Percentiles rank a stretch among this genome's conserved stretches.
These are phyloP conservation scores for Purshia tridentata DNA, from an alignment of 306 rosid species.

Conservation along the genomic window DNA sequence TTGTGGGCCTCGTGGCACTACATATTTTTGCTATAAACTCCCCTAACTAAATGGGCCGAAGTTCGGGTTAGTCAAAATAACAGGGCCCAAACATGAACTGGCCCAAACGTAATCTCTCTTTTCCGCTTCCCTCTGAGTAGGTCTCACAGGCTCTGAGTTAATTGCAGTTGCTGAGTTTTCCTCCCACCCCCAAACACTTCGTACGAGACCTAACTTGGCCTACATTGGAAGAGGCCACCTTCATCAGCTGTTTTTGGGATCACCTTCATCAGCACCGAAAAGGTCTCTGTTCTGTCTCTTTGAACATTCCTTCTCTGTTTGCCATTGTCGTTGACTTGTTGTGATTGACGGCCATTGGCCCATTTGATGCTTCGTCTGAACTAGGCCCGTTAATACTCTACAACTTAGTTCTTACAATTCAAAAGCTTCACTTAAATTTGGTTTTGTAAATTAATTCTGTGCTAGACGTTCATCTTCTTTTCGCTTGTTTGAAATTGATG, in stretches of 20 bases:
- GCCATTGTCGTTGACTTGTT: background rate
- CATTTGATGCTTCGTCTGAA: background rate
- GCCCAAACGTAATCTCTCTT: background rate
- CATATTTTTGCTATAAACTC: too few species aligned
- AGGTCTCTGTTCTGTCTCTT: background rate
- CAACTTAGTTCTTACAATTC: background rate
- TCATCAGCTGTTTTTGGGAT: background rate
- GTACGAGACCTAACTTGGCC: background rate
- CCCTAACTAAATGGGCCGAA: background rate
- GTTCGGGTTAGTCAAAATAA: background rate
- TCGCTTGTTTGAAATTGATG: background rate
- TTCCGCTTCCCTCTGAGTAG: background rate
- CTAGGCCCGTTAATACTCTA: background rate
- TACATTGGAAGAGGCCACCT: background rate
- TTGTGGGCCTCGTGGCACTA: too few species aligned
- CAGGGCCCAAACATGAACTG: background rate
- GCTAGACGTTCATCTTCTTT: background rate
- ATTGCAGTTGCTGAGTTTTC: background rate
- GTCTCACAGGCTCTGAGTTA: background rate
- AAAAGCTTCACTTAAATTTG: background rate
- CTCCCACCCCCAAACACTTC: background rate
- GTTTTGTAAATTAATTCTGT: background rate
- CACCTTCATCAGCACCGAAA: background rate
- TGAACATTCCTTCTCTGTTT: background rate
- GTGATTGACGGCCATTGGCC: background rate